A percentile compares a stretch with the other conserved stretches of the same genome.
phyloP scores from a whole-genome alignment of 2,329 filamentous ascomycete genomes.

The Nemania sp. region DNA sequence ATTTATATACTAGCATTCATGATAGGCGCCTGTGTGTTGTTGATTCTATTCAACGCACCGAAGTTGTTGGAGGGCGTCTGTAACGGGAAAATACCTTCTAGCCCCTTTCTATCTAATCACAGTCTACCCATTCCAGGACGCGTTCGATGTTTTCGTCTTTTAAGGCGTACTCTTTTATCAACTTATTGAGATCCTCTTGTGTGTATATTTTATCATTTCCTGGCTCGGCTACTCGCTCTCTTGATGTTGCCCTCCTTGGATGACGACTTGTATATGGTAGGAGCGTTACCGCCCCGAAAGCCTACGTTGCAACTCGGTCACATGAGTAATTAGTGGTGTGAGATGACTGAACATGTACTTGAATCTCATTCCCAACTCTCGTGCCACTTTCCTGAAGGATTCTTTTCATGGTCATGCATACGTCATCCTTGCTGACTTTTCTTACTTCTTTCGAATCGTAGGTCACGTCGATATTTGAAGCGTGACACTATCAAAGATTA shows the following conservation, averaged over 20 bases:
- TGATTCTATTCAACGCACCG: conserved; percentile 42
- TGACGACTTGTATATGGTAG: conserved; percentile 10
- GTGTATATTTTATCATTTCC: conserved; percentile 47
- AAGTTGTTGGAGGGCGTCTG: conserved; percentile 67
- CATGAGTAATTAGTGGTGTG: no score
- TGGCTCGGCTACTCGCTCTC: conserved; percentile 29
- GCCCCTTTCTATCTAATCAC: conserved; percentile 73
- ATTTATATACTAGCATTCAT: neutral
- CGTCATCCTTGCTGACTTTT: no score
- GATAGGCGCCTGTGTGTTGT: neutral
- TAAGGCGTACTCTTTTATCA: conserved; percentile 62
- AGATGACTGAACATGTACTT: no score
- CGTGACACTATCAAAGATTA: no score
- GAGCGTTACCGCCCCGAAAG: no score
- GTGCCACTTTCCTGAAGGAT: conserved; percentile 40
- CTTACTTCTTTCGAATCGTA: no score
- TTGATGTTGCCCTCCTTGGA: conserved; percentile 31
- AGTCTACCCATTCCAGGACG: conserved; percentile 76
- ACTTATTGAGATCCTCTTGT: conserved; percentile 65
- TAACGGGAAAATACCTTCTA: conserved; percentile 81
- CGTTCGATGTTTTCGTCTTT: conserved; percentile 65
- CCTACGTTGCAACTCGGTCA: no score
- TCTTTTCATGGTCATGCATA: no score
- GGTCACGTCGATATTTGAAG: no score
- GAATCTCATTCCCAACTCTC: conserved; percentile 63